Conservation (phyloP, 2,329 filamentous ascomycete species). For the Pseudogymnoascus sp. region DNA sequence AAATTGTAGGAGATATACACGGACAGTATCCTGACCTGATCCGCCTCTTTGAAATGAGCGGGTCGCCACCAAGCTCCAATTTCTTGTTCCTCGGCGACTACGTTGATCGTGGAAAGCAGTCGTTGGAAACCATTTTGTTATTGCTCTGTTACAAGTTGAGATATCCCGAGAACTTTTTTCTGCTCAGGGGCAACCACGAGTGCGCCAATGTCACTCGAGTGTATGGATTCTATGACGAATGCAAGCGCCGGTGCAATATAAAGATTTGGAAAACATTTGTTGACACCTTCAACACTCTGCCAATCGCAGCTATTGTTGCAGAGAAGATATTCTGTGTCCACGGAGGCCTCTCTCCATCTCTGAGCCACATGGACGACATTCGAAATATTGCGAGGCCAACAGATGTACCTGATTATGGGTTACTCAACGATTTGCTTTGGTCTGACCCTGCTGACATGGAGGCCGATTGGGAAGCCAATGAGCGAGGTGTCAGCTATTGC, state of each 20-base stretch:
- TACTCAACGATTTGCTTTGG: conserved; percentile 93
- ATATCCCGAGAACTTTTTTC: conserved; percentile 94
- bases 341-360: conserved; percentile 81
- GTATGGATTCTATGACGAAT: conserved; percentile 97
- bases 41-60: conserved; percentile 97
- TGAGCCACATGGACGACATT: conserved; percentile 97
- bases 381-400: conserved; percentile 91
- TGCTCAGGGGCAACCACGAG: conserved; percentile 90
- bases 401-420: conserved; percentile 91
- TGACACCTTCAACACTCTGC: conserved; percentile 91
- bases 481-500: conserved; percentile 94
- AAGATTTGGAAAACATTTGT: conserved; percentile 98
- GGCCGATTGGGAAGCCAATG: conserved; percentile 94
- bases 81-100: conserved; percentile 95
- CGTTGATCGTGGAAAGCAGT: conserved; percentile 93
- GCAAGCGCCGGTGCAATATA: conserved; percentile 91
- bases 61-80: conserved; percentile 85
- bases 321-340: conserved; percentile 98
- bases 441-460: conserved; percentile 98
- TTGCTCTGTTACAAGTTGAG: conserved; percentile 96
- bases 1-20: conserved; percentile 95
- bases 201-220: conserved; percentile 93
- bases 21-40: conserved; percentile 95
- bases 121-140: conserved; percentile 85
- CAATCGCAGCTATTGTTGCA: conserved; percentile 92